phyloP scores from a whole-genome alignment of 768 basidiomycete species.

The Leccinum obscurum region DNA sequence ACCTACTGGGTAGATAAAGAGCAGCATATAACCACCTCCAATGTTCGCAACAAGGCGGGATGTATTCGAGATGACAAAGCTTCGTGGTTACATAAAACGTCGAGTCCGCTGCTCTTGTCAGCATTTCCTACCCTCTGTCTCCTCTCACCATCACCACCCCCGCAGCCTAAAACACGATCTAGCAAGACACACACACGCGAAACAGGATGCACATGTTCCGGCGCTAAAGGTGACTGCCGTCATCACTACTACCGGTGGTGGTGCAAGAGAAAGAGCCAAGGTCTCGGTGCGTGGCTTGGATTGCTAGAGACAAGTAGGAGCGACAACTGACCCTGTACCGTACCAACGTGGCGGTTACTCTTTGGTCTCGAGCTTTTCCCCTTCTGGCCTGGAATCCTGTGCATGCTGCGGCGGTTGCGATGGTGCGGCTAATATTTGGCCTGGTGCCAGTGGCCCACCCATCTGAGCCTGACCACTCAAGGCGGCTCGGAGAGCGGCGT shows the following conservation, averaged over 20 bases:
- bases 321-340: background rate
- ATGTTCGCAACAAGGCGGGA: background rate
- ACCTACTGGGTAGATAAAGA: background rate
- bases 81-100: conserved; percentile 37
- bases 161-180: background rate
- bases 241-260: conserved; percentile 17
- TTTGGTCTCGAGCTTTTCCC: conserved; percentile 31
- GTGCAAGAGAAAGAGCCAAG: conserved; percentile 3
- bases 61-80: conserved; percentile 33
- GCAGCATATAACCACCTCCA: background rate
- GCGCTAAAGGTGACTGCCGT: conserved; percentile 1
- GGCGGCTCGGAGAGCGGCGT: conserved; percentile 72
- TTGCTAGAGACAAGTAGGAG: conserved; percentile 7
- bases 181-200: background rate
- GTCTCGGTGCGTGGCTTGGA: conserved; percentile 16
- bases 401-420: conserved; percentile 20
- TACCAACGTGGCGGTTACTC: conserved; percentile 15
- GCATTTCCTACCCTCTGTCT: conserved; percentile 34
- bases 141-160: conserved; percentile 33
- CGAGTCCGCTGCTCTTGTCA: conserved; percentile 32
- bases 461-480: conserved; percentile 47
- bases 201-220: background rate
- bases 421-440: conserved; percentile 27
- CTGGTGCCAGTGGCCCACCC: conserved; percentile 29
- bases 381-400: conserved; percentile 28